These are phyloP conservation scores for Chloris gayana DNA, from an alignment of 176 grass and related monocot genomes.

Conservation along the genomic window DNA sequence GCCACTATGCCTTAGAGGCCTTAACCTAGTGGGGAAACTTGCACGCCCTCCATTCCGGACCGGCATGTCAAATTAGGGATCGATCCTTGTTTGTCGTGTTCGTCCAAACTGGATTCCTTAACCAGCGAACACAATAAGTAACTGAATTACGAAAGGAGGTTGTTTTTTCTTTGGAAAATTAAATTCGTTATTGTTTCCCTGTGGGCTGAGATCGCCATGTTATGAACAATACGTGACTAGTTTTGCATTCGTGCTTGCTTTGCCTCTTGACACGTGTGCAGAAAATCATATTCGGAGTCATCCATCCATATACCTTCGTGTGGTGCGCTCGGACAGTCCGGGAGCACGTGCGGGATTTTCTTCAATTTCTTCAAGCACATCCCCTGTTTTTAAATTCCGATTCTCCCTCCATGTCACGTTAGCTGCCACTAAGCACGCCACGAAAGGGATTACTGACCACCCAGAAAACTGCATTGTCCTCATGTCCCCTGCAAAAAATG, in stretches of 20 bases:
- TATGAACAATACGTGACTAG: background rate
- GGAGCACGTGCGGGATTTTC: background rate
- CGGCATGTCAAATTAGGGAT: constrained; percentile 35
- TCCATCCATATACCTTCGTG: background rate
- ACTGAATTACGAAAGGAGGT: background rate
- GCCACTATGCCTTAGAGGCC: background rate
- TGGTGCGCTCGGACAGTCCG: background rate
- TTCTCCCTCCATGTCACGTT: constrained; percentile 23
- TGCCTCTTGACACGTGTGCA: background rate
- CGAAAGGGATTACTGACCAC: constrained; percentile 34
- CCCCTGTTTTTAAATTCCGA: background rate
- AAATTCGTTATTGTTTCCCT: background rate
- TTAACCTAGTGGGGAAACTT: constrained; percentile 1
- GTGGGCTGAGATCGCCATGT: background rate
- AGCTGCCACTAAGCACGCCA: constrained; percentile 20
- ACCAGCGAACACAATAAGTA: background rate
- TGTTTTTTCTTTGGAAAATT: background rate
- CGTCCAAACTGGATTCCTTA: constrained; percentile 29
- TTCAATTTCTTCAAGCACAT: no score
- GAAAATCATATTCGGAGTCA: background rate
- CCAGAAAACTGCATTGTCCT: background rate
- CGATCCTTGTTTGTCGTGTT: constrained; percentile 26
- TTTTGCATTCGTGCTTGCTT: no score
- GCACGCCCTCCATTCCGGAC: background rate
- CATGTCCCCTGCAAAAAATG: background rate